These are phyloP conservation scores for Rugosomyces carneus DNA, from an alignment of 1,284 basidiomycete genomes.

Conservation along the genomic window DNA sequence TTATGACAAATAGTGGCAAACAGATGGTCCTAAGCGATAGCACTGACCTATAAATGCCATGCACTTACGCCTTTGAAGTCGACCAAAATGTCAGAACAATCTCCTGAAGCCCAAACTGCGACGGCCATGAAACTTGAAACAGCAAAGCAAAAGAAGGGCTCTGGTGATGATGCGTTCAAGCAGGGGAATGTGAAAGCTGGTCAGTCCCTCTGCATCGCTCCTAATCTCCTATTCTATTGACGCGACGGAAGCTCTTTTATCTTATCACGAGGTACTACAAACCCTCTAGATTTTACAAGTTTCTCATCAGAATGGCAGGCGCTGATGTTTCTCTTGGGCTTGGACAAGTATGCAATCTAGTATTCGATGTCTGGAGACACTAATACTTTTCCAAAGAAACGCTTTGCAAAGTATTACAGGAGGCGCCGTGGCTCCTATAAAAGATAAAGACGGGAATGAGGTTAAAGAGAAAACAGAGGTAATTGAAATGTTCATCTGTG, in stretches of 20 bases:
- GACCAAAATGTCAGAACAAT: constrained; percentile 12
- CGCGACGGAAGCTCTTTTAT: constrained; percentile 43
- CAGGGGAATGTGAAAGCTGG: constrained; percentile 55
- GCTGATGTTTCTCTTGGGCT: constrained; percentile 60
- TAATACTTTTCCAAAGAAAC: constrained; percentile 31
- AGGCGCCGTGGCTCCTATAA: constrained; percentile 23
- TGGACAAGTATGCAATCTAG: constrained; percentile 56
- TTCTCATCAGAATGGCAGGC: constrained; percentile 33
- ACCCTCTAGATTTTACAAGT: background rate
- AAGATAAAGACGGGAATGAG: constrained; percentile 31
- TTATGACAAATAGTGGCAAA: constrained; percentile 17
- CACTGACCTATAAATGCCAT: constrained; percentile 18
- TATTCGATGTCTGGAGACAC: background rate
- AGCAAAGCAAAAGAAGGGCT: constrained; percentile 67
- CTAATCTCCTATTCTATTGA: constrained; percentile 3
- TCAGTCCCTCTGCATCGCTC: constrained; percentile 27
- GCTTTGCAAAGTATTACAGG: constrained; percentile 45
- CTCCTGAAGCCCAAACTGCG: constrained; percentile 12
- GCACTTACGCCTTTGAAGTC: background rate
- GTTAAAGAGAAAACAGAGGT: constrained; percentile 48
- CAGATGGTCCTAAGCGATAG: constrained; percentile 21
- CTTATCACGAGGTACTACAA: constrained; percentile 55
- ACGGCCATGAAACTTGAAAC: constrained; percentile 44
- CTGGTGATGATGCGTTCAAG: constrained; percentile 71
- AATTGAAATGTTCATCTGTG: background rate